Conservation (phyloP, 2,329 filamentous ascomycete species). For the Paecilomyces variotii region DNA sequence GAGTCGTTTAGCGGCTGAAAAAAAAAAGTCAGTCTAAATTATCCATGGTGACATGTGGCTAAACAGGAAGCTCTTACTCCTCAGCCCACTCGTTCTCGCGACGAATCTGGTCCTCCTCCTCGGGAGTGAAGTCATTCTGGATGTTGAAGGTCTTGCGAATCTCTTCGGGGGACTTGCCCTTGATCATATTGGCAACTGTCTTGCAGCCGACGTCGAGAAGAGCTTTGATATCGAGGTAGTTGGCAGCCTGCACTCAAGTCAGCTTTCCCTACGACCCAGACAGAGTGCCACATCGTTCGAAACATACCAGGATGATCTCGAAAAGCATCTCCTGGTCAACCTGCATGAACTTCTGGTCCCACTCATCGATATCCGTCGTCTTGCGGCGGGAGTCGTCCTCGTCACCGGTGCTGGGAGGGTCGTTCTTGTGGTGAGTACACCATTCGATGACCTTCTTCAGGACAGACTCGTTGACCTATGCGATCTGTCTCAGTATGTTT, state of each 20-base stretch:
- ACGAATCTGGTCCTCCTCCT: constrained; percentile 97
- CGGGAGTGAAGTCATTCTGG: constrained; percentile 96
- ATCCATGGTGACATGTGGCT: not conserved
- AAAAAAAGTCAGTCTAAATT: not conserved
- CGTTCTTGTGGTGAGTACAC: constrained; percentile 90
- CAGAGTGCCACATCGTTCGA: not conserved
- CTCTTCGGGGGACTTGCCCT: constrained; percentile 98
- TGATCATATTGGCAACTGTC: constrained; percentile 99
- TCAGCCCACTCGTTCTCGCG: constrained; percentile 89
- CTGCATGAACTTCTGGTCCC: constrained; percentile 99
- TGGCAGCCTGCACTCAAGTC: constrained; percentile 60
- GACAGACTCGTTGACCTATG: constrained; percentile 80
- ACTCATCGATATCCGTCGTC: constrained; percentile 98
- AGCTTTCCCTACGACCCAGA: not conserved
- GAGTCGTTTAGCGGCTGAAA: not conserved
- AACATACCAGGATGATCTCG: constrained; percentile 87
- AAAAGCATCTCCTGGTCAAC: constrained; percentile 99
- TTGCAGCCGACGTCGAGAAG: constrained; percentile 98
- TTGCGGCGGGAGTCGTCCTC: constrained; percentile 94
- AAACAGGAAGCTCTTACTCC: constrained; percentile 46
- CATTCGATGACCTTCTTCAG: constrained; percentile 96
- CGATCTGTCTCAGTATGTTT: not conserved
- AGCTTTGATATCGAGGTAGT: constrained; percentile 98
- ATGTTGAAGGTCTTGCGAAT: constrained; percentile 99
- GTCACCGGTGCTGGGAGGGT: constrained; percentile 72